Conservation (phyloP, 768 basidiomycete genomes). For the Mycena epipterygia region DNA sequence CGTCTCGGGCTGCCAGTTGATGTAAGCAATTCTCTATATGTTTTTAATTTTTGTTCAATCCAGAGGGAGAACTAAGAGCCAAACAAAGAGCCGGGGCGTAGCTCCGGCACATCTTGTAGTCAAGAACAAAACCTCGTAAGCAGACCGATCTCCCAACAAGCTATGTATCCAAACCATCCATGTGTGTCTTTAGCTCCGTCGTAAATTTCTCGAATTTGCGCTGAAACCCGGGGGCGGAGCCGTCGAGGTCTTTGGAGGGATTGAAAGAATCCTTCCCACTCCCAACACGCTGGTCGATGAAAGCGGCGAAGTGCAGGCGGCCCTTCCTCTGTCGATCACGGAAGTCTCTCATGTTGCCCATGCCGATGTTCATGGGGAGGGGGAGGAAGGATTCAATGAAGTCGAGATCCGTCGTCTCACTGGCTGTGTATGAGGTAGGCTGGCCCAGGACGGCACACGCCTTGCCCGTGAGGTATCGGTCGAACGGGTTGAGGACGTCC, state of each 20-base stretch:
- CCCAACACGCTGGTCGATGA: slow-evolving; percentile 11
- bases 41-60: no score
- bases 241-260: slow-evolving; percentile 10
- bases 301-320: slow-evolving; percentile 14
- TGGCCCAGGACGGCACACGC: neutral
- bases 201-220: neutral
- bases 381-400: neutral
- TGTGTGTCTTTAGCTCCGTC: slow-evolving; percentile 11
- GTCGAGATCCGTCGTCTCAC: slow-evolving; percentile 13
- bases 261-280: slow-evolving; percentile 3
- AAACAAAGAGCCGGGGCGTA: no score
- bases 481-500: slow-evolving; percentile 10
- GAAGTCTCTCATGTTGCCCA: neutral
- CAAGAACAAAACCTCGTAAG: no score
- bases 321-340: slow-evolving; percentile 10
- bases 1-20: no score
- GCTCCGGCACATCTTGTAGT: no score
- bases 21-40: no score
- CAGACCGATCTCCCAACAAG: no score
- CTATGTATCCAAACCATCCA: no score
- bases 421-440: slow-evolving; percentile 4
- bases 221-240: neutral
- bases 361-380: neutral
- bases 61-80: no score
- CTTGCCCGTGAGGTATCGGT: slow-evolving; percentile 6